These are phyloP conservation scores for Aspergillus bombycis DNA, from an alignment of 2,329 filamentous ascomycete genomes.

Conservation along the genomic window DNA sequence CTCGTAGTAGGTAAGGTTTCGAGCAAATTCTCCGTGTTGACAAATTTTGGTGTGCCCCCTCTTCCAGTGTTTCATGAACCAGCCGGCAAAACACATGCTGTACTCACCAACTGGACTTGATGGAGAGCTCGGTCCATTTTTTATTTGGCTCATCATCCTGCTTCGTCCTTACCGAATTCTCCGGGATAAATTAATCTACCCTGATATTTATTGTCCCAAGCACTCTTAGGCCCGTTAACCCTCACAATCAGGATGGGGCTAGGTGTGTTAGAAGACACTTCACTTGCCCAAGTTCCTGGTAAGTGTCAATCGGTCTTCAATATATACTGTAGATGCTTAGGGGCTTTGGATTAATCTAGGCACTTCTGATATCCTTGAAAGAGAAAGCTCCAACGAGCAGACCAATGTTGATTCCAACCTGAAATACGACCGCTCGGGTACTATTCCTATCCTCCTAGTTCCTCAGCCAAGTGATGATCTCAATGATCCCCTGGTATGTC, in stretches of 20 bases:
- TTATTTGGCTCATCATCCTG: not conserved
- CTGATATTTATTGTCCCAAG: not conserved
- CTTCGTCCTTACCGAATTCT: not conserved
- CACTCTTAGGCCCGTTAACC: not conserved
- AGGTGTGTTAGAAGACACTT: constrained; percentile 71
- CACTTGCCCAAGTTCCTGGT: constrained; percentile 75
- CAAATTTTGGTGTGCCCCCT: not conserved
- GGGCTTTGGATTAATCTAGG: constrained; percentile 25
- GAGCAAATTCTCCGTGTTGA: not conserved
- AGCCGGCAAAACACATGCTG: not conserved
- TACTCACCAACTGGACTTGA: not conserved
- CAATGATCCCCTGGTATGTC: constrained; percentile 75
- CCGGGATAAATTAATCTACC: not conserved
- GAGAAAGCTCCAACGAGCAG: constrained; percentile 49
- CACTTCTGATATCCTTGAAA: constrained; percentile 64
- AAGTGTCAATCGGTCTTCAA: constrained; percentile 30
- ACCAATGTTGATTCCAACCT: constrained; percentile 49
- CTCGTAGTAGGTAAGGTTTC: not conserved
- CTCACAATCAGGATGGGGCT: constrained; percentile 60
- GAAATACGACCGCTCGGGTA: constrained; percentile 73
- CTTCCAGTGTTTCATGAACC: not conserved
- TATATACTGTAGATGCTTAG: not conserved
- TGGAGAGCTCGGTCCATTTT: not conserved
- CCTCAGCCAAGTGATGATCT: constrained; percentile 90
- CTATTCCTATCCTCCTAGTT: constrained; percentile 74